Percentiles rank a stretch among this genome's conserved stretches.
These are phyloP conservation scores for Claviceps cyperi DNA, from an alignment of 2,329 filamentous ascomycete species.

Conservation along the genomic window DNA sequence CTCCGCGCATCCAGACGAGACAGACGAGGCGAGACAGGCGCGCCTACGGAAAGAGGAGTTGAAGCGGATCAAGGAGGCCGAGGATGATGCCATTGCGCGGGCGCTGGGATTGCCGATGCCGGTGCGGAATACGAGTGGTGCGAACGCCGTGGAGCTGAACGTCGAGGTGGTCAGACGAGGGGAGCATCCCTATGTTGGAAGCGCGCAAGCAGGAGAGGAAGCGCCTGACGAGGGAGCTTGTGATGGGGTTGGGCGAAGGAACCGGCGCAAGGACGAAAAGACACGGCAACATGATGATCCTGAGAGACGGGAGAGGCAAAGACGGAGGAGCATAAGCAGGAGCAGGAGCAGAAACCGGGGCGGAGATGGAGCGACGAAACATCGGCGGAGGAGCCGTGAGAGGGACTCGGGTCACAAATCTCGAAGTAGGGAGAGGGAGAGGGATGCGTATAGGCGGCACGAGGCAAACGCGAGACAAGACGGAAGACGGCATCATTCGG, in stretches of 20 bases:
- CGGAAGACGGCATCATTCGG: conserved; percentile 3
- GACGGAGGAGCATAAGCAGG: conserved; percentile 19
- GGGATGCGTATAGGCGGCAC: conserved; percentile 6
- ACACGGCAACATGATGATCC: conserved; percentile 18
- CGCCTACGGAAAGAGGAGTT: conserved; percentile 63
- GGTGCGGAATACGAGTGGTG: conserved; percentile 39
- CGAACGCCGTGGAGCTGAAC: conserved; percentile 43
- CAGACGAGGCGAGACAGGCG: conserved; percentile 41
- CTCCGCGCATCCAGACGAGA: conserved; percentile 34
- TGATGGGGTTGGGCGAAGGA: background rate
- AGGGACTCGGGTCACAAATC: conserved; percentile 7
- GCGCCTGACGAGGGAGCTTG: conserved; percentile 7
- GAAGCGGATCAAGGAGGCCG: conserved; percentile 71
- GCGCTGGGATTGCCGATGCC: conserved; percentile 69
- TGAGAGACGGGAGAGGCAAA: conserved; percentile 17
- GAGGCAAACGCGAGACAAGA: conserved; percentile 1
- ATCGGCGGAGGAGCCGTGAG: conserved; percentile 14
- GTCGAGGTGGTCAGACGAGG: conserved; percentile 34
- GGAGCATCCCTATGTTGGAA: conserved; percentile 15
- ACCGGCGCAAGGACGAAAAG: conserved; percentile 12
- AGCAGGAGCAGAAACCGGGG: conserved; percentile 15
- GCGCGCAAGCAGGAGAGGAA: background rate
- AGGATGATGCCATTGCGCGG: conserved; percentile 77
- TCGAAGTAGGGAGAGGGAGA: conserved; percentile 8
- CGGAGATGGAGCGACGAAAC: conserved; percentile 16